phyloP scores from a whole-genome alignment of 495 filamentous ascomycete genomes.

The Aspergillus coremiiformis region DNA sequence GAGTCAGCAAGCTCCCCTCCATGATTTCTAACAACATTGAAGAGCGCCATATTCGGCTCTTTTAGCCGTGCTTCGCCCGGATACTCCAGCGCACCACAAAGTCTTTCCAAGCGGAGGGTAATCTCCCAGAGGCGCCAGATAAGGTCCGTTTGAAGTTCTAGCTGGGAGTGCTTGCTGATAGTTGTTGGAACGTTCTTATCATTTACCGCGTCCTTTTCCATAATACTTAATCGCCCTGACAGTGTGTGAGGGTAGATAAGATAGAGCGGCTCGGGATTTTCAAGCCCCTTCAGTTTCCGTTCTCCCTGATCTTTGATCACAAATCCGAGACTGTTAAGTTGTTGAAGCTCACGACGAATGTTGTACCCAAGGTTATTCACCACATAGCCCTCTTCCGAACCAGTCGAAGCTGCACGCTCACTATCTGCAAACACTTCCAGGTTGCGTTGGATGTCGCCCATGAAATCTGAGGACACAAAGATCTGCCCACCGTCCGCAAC shows the following conservation, averaged over 20 bases:
- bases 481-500: constrained; percentile 98
- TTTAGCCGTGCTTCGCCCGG: constrained; percentile 49
- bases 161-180: constrained; percentile 46
- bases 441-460: constrained; percentile 87
- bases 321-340: constrained; percentile 85
- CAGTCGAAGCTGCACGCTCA: constrained; percentile 59
- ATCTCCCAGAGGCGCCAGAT: constrained; percentile 90
- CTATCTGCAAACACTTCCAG: constrained; percentile 76
- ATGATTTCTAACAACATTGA: constrained; percentile 74
- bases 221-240: constrained; percentile 64
- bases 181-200: constrained; percentile 30
- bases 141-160: constrained; percentile 67
- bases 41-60: constrained; percentile 68
- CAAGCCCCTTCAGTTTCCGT: constrained; percentile 87
- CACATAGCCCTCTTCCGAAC: constrained; percentile 66
- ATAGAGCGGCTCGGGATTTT: constrained; percentile 94
- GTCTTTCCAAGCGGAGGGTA: constrained; percentile 80
- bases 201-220: constrained; percentile 39
- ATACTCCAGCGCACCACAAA: constrained; percentile 79
- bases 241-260: constrained; percentile 86
- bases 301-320: constrained; percentile 95
- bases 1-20: constrained; percentile 83
- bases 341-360: constrained; percentile 81
- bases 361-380: constrained; percentile 48
- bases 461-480: constrained; percentile 92